Percentiles rank a stretch among this genome's conserved stretches.
These are phyloP conservation scores for Lactarius tabidus DNA, from an alignment of 768 basidiomycete species.

Conservation along the genomic window DNA sequence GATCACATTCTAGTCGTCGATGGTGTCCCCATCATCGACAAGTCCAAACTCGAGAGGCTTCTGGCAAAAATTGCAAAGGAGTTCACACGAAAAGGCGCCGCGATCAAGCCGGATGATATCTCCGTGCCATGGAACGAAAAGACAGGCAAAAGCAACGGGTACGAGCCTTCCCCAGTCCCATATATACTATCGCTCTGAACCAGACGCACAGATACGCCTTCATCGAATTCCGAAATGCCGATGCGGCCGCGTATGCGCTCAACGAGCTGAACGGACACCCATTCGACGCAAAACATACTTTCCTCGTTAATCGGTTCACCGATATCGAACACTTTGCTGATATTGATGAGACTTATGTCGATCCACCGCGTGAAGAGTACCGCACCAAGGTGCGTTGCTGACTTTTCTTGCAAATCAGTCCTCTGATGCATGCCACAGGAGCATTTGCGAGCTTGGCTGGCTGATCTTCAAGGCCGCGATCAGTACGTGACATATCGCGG, in stretches of 20 bases:
- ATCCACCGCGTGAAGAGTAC: conserved; percentile 72
- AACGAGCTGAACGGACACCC: conserved; percentile 67
- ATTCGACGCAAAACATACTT: conserved; percentile 85
- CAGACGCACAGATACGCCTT: conserved; percentile 63
- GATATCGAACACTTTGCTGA: conserved; percentile 82
- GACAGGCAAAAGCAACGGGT: conserved; percentile 91
- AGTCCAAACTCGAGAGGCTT: conserved; percentile 77
- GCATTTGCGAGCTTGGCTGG: conserved; percentile 93
- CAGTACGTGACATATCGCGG: conserved; percentile 94
- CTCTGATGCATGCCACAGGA: conserved; percentile 49
- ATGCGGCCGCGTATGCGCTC: conserved; percentile 68
- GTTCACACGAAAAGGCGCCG: conserved; percentile 75
- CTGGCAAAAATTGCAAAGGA: conserved; percentile 78
- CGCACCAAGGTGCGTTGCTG: conserved; percentile 56
- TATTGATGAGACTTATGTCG: conserved; percentile 73
- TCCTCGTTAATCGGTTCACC: conserved; percentile 80
- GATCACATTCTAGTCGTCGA: conserved; percentile 93
- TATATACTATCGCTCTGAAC: not conserved
- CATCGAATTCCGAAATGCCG: conserved; percentile 66
- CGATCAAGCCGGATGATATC: conserved; percentile 73
- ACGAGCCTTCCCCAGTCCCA: conserved; percentile 28
- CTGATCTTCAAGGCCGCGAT: conserved; percentile 88
- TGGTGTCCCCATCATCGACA: conserved; percentile 87
- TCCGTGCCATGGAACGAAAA: conserved; percentile 85
- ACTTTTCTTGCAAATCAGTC: conserved; percentile 1